Percentiles rank a stretch among this genome's conserved stretches.
Conservation (phyloP, 2,329 filamentous ascomycete genomes). For the Colletotrichum gloeosporioides region DNA sequence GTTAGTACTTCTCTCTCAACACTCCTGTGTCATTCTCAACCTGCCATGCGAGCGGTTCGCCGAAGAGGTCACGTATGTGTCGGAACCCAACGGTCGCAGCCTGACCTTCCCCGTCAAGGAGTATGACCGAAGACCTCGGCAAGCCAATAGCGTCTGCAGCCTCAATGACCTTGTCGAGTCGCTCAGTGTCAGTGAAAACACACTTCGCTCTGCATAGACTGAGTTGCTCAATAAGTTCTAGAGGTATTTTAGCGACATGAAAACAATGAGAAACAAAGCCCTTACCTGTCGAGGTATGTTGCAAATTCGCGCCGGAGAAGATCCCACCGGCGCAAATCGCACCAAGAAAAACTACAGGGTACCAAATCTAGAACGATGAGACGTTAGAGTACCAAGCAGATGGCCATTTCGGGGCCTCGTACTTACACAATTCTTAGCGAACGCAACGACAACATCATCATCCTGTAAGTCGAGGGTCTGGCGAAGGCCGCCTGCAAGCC, state of each 20-base stretch:
- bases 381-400: not conserved
- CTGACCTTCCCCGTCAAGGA: not conserved
- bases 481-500: not conserved
- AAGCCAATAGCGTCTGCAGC: not conserved
- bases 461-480: not conserved
- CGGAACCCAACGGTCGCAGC: not conserved
- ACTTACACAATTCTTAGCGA: not conserved
- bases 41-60: not conserved
- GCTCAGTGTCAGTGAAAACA: not conserved
- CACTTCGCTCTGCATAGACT: not conserved
- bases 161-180: not conserved
- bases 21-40: not conserved
- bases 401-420: not conserved
- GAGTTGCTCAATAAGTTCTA: not conserved
- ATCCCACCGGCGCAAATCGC: not conserved
- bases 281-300: not conserved
- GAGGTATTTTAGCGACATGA: not conserved
- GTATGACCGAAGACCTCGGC: not conserved
- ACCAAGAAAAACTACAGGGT: not conserved
- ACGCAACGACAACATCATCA: not conserved
- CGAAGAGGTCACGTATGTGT: not conserved
- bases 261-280: not conserved
- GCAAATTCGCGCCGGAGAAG: not conserved
- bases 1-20: not conserved
- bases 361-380: not conserved